These are phyloP conservation scores for Alternaria dauci DNA, from an alignment of 2,329 filamentous ascomycete species.

Conservation along the genomic window DNA sequence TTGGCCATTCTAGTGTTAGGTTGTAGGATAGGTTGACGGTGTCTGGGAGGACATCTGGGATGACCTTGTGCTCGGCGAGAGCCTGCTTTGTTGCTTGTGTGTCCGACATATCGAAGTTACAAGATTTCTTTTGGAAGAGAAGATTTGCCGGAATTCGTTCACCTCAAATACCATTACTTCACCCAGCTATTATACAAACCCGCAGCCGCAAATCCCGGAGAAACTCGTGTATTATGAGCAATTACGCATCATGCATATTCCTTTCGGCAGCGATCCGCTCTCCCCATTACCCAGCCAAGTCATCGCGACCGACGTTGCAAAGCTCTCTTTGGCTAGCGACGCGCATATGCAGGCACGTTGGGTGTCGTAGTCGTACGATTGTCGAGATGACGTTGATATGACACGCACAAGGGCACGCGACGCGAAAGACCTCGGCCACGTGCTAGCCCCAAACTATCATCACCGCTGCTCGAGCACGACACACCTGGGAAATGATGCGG, in stretches of 20 bases:
- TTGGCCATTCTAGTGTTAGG: slow-evolving; percentile 25
- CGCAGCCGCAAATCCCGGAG: neutral
- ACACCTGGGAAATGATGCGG: neutral
- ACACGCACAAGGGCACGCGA: neutral
- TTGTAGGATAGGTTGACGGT: slow-evolving; percentile 20
- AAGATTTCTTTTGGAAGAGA: too few relatives aligned
- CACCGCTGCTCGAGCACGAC: neutral
- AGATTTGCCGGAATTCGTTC: neutral
- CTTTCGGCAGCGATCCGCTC: slow-evolving; percentile 1
- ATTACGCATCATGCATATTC: neutral
- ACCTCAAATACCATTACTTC: neutral
- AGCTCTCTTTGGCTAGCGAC: neutral
- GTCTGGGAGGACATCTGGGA: slow-evolving; percentile 27
- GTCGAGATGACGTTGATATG: slow-evolving; percentile 6
- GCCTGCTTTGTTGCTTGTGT: slow-evolving; percentile 15
- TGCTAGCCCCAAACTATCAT: neutral
- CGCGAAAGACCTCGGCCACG: neutral
- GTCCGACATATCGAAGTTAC: slow-evolving; percentile 7
- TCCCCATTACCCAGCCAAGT: neutral
- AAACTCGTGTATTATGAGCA: neutral
- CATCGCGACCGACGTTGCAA: neutral
- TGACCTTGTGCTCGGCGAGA: slow-evolving; percentile 24
- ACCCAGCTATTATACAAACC: neutral
- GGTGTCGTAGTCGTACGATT: slow-evolving; percentile 4
- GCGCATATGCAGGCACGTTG: neutral